Evolutionary conservation across 2,329 filamentous ascomycete genomes (phyloP), one percentile per base, ranked within the genome.

Genomic region (Sarocladium strictum): DNA sequence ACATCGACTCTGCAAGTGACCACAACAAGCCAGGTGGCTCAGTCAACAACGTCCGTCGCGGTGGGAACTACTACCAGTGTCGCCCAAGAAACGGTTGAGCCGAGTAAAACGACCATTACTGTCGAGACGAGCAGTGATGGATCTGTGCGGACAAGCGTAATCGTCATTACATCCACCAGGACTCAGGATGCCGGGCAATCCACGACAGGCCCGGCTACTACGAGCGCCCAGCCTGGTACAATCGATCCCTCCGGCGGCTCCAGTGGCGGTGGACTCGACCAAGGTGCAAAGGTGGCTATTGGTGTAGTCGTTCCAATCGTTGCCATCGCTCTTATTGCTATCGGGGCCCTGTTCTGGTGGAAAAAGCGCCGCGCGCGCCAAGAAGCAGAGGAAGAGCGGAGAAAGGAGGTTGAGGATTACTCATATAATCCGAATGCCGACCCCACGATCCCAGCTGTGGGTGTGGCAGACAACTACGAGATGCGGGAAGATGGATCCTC

Each of bases 361-460:
- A 85, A 89, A 67, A 91, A 85, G 74, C 87, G 91, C 59, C 96
- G 95, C 74, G 85, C 89, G 64, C 84, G 86, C 59, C 94, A 90
- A 76, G 83, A 84, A 59, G 88, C 87, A 14, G 90, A 94, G 65
- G 94, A 97, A 67, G 84, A 92, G 63, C 84, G 94, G 52, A 84
- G 92, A 59, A 97, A 97, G 74, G 94, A 99, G 71, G 91, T 97
- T 11, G 93, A 97, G 69, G 94, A 97, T 67, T 97, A 97, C 68
- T 87, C 89, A 29, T 97, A 92, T 76, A 97, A 97, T 69, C 94
- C 94, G n/a, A 97, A 97, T 71, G 86, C 91, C 57, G 92, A 97
- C 66, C 90, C 92, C 1, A 90, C 88, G 1, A 77, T 96, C 12
- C 80, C 73, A 6, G 73, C 74, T 11, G 68, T 80, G 12, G 76